phyloP scores from a whole-genome alignment of 768 basidiomycete genomes.

The Daedaleopsis sinensis region DNA sequence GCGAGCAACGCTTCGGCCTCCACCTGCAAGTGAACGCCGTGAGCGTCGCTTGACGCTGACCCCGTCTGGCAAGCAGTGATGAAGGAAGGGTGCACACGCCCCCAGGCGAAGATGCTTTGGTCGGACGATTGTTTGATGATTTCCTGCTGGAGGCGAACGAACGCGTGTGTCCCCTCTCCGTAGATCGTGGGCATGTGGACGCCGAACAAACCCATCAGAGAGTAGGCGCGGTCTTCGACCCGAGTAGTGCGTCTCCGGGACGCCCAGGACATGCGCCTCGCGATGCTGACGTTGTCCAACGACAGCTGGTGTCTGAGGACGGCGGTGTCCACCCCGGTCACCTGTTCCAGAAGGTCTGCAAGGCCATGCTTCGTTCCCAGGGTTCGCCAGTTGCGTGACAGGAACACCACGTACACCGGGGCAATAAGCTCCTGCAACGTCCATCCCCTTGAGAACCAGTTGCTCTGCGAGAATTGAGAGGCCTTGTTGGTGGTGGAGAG shows the following conservation, averaged over 20 bases:
- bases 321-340: conserved; percentile 1
- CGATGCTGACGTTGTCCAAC: not conserved
- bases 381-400: conserved; percentile 6
- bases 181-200: not conserved
- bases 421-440: conserved; percentile 14
- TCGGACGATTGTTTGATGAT: not conserved
- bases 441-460: conserved; percentile 12
- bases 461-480: conserved; percentile 1
- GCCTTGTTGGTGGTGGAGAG: not conserved
- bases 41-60: not conserved
- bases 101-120: not conserved
- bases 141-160: not conserved
- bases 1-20: not conserved
- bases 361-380: conserved; percentile 7
- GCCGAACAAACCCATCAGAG: not conserved
- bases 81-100: not conserved
- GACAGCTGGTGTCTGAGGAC: conserved; percentile 6
- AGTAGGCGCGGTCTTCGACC: not conserved
- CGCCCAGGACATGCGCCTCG: not conserved
- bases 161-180: not conserved
- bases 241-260: not conserved
- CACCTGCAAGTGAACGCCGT: not conserved
- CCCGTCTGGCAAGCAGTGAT: not conserved
- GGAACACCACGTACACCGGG: conserved; percentile 5
- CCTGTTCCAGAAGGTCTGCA: conserved; percentile 3